Conservation (phyloP, 2,329 filamentous ascomycete species). For the Lasiodiplodia sp. region DNA sequence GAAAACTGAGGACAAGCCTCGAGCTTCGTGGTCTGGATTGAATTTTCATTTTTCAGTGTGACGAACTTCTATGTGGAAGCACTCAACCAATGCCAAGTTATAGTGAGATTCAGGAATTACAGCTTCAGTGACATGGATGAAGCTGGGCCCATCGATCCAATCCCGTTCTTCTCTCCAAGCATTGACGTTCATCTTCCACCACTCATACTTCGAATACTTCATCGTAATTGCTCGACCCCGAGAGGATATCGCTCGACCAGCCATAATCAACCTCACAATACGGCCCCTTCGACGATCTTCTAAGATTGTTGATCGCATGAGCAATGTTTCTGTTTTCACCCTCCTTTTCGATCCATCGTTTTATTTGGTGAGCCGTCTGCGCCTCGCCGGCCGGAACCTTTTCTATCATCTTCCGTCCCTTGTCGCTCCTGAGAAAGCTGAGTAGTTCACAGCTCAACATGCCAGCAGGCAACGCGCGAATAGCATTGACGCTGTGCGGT, state of each 20-base stretch:
- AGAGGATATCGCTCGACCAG: constrained; percentile 35
- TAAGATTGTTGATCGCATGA: constrained; percentile 41
- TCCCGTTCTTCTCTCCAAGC: not conserved
- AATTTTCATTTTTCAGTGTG: not conserved
- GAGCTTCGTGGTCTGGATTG: not conserved
- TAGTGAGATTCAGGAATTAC: not conserved
- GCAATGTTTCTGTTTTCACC: constrained; percentile 43
- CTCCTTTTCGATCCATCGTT: constrained; percentile 50
- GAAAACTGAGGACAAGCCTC: not conserved
- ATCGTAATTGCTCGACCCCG: not conserved
- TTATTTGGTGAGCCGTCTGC: constrained; percentile 36
- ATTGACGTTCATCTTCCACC: not conserved
- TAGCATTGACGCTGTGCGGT: constrained; percentile 40
- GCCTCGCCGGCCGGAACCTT: constrained; percentile 14
- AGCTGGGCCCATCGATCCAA: not conserved
- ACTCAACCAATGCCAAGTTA: not conserved
- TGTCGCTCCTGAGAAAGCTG: constrained; percentile 45
- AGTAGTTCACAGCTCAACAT: constrained; percentile 45
- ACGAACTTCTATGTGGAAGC: not conserved
- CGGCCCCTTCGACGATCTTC: constrained; percentile 36
- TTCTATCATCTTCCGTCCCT: constrained; percentile 32
- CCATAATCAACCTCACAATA: constrained; percentile 48
- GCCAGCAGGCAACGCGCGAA: constrained; percentile 46
- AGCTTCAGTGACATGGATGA: not conserved
- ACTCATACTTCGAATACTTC: not conserved